Base-by-base conservation (phyloP, 192 early-diverging fungal species). In the Entomortierella beljakovae region DNA sequence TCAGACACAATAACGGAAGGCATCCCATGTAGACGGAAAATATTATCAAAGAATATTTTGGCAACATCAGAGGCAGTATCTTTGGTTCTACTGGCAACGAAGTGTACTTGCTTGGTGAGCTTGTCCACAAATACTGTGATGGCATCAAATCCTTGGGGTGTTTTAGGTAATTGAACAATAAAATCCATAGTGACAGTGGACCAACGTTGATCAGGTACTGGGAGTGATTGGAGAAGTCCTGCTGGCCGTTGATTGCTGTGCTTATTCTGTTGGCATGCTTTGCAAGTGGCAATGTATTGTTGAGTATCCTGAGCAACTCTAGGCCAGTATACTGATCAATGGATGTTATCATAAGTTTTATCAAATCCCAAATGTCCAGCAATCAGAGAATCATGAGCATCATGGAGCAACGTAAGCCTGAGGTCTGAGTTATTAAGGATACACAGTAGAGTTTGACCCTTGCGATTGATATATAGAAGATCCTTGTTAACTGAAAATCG, bases 1-100 rank as follows among this genome's bases (percentile, higher is more conserved):
- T 90, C 87, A 1, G 82, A 87, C 20, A 89, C 52, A 23, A 89
- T 87, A 16, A 43, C 50, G 11, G 40, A 11, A 0, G 86, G 85
- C 25, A 90, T 11, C 0, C 85, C 80, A 68, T 81, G 70, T 0
- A 63, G 55, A 0, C 52, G 35, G 35, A 83, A 81, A 8, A 86
- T 37, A 3, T 57, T 51, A 35, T 40, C 25, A 42, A 80, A 70
- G 25, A 60, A 80, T 11, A 11, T 46, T 0, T 37, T 68, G 6
- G 10, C 33, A 57, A 61, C 46, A 0, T 72, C 57, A 7, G 53
- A 16, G 0, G 79, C 72, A 7, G 50, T 57, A 26, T 64, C 62
- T 6, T 33, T 43, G 34, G 66, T 63, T 0, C 37, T 22, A 31
- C 53, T 60, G 4, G 66, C 22, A 15, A 69, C 29, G 37, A 81